phyloP scores from a whole-genome alignment of 345 rosid species.

The Dipteronia sinensis region DNA sequence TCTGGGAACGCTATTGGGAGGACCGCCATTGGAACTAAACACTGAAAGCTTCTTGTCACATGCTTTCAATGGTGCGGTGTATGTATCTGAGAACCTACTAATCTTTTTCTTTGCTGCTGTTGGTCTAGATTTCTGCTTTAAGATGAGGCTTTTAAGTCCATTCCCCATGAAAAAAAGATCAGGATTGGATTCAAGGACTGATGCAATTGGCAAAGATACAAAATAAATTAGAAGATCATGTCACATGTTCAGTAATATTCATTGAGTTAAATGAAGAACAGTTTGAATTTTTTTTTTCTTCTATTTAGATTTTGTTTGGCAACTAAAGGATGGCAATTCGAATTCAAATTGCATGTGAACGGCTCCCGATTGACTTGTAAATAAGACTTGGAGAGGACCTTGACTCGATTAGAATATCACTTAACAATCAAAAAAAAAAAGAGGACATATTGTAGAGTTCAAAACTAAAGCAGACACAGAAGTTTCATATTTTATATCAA shows the following conservation, averaged over 20 bases:
- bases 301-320: neutral
- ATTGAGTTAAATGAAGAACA: neutral
- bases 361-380: no score
- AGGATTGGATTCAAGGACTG: conserved; percentile 18
- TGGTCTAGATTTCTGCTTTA: conserved; percentile 61
- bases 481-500: no score
- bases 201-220: conserved; percentile 8
- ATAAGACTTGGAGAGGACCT: no score
- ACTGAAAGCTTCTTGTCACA: conserved; percentile 49
- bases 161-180: conserved; percentile 37
- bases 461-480: neutral
- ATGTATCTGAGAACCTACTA: conserved; percentile 49
- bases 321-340: neutral
- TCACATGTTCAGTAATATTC: neutral
- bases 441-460: no score
- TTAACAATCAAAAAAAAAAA: no score
- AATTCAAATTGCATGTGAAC: no score
- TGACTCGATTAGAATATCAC: no score
- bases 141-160: conserved; percentile 51
- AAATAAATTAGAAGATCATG: neutral
- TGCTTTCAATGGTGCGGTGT: conserved; percentile 42
- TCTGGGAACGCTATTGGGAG: conserved; percentile 59
- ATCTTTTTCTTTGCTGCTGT: conserved; percentile 59
- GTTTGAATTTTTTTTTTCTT: neutral
- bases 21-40: conserved; percentile 62